phyloP scores from a whole-genome alignment of 164 flowering plant genomes.

The Berberis vulgaris region DNA sequence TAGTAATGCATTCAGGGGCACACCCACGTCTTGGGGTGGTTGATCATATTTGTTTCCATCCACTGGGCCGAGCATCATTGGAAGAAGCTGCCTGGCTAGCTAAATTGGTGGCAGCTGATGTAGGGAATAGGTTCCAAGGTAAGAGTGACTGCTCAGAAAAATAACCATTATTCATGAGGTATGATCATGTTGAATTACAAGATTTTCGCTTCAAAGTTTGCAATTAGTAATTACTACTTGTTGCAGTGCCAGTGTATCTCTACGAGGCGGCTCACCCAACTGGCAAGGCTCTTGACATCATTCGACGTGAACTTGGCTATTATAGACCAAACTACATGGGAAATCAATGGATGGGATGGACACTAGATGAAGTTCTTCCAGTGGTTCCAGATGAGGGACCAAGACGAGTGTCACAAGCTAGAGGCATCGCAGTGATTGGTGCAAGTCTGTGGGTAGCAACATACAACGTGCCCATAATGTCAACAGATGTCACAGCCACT shows the following conservation, averaged over 20 bases:
- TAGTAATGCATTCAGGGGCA: constrained; percentile 50
- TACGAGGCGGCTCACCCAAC: constrained; percentile 63
- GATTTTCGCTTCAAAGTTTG: too few relatives aligned
- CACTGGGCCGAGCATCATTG: constrained; percentile 50
- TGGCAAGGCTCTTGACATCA: constrained; percentile 48
- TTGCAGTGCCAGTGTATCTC: constrained; percentile 61
- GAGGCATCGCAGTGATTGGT: constrained; percentile 52
- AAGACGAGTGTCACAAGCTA: constrained; percentile 24
- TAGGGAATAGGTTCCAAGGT: constrained; percentile 61
- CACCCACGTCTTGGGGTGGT: constrained; percentile 79
- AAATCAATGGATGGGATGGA: constrained; percentile 61
- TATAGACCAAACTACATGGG: constrained; percentile 53
- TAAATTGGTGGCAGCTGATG: constrained; percentile 46
- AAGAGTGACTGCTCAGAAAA: background rate
- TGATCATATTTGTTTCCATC: constrained; percentile 64
- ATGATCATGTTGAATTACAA: too few relatives aligned
- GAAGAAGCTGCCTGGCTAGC: constrained; percentile 74
- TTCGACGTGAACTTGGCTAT: constrained; percentile 58
- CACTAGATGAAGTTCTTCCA: constrained; percentile 31
- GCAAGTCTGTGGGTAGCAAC: constrained; percentile 55
- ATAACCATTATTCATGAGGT: too few relatives aligned
- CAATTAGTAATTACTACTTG: too few relatives aligned
- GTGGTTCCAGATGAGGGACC: constrained; percentile 59
- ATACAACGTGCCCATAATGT: constrained; percentile 56
- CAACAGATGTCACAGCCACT: constrained; percentile 38